Percentiles rank a stretch among this genome's conserved stretches.
Conservation (phyloP, 169 alveolate genomes). For the Plasmodium malariae region DNA sequence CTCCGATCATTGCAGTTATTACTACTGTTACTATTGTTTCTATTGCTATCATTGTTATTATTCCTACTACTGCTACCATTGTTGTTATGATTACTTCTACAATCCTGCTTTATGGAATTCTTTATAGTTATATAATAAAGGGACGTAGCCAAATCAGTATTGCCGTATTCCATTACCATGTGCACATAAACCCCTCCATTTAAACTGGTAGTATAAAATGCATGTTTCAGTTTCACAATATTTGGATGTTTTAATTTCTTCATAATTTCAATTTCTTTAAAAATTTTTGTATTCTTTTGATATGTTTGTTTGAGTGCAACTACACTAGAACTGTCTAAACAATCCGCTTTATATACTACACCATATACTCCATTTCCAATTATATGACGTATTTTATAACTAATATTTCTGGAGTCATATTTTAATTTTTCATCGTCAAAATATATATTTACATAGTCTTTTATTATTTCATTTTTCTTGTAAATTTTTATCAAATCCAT, state of each 20-base stretch:
- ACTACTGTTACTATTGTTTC: not conserved
- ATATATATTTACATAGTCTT: constrained; percentile 56
- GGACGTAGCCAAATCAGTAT: constrained; percentile 66
- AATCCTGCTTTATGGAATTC: too few species aligned
- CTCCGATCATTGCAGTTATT: not conserved
- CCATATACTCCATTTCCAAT: constrained; percentile 99
- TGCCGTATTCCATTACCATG: constrained; percentile 73
- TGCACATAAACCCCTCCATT: constrained; percentile 61
- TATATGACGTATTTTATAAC: constrained; percentile 89
- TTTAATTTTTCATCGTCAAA: constrained; percentile 48
- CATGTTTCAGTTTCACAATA: constrained; percentile 93
- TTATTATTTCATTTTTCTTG: constrained; percentile 36
- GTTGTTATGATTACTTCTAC: not conserved
- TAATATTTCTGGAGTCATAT: not conserved
- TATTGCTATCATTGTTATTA: not conserved
- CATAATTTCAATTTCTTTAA: constrained; percentile 87
- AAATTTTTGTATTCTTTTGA: constrained; percentile 80
- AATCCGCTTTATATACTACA: constrained; percentile 96
- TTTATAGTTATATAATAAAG: constrained; percentile 45
- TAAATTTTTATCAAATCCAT: constrained; percentile 67
- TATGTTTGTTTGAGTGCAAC: constrained; percentile 98
- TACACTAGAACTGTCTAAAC: constrained; percentile 93
- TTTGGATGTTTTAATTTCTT: constrained; percentile 96
- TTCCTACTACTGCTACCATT: not conserved
- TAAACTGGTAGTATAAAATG: constrained; percentile 83